phyloP scores from a whole-genome alignment of 208 protist species.

The Tritrichomonas musculus region DNA sequence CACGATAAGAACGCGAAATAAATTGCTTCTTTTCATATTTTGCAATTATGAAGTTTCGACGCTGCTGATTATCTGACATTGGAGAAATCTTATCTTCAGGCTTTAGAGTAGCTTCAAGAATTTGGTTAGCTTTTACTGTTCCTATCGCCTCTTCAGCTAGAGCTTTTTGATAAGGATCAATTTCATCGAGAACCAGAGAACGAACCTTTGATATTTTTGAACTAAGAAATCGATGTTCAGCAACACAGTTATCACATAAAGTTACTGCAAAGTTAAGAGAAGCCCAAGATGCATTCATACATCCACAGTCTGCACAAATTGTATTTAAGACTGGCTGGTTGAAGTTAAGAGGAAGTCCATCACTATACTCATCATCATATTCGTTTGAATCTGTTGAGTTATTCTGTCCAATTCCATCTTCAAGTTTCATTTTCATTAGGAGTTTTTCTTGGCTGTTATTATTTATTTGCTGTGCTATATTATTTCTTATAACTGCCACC shows the following conservation, averaged over 20 bases:
- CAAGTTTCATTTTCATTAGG: too few relatives aligned
- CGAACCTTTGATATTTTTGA: slow-evolving; percentile 47
- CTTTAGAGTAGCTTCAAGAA: not conserved
- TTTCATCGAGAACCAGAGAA: slow-evolving; percentile 44
- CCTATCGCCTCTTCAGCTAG: not conserved
- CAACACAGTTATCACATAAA: slow-evolving; percentile 51
- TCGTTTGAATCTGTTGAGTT: too few relatives aligned
- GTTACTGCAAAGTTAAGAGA: slow-evolving; percentile 49
- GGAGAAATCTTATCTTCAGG: not conserved
- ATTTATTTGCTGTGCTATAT: not conserved
- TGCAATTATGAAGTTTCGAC: not conserved
- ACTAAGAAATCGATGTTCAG: slow-evolving; percentile 47
- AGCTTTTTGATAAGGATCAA: not conserved
- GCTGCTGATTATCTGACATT: not conserved
- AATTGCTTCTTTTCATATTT: not conserved
- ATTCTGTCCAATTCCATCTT: too few relatives aligned
- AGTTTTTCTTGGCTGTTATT: too few relatives aligned
- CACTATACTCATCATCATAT: too few relatives aligned
- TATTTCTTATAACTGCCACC: not conserved
- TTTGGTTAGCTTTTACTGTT: not conserved
- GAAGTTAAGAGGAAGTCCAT: too few relatives aligned
- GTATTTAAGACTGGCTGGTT: not conserved
- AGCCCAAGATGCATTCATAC: slow-evolving; percentile 46
- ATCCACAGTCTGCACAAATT: slow-evolving; percentile 42
- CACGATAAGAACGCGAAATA: too few relatives aligned